A percentile compares a stretch with the other conserved stretches of the same genome.
Evolutionary conservation across 1,284 basidiomycete genomes (phyloP).

Genomic region (Rhodotorula sp.): DNA sequence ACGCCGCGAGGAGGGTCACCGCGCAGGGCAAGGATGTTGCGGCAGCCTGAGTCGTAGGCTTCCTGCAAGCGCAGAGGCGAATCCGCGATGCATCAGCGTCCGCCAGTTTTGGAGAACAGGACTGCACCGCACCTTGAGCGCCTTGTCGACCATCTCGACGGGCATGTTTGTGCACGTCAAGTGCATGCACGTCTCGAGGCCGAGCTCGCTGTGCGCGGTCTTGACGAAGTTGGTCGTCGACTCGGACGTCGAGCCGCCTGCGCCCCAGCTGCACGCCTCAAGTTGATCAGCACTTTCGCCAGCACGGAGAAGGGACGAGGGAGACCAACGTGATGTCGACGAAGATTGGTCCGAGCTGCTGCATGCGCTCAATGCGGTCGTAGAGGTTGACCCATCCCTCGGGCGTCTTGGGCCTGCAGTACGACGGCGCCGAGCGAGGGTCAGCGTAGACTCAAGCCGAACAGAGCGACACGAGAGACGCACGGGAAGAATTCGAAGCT

Average conservation of each 20-base stretch:
- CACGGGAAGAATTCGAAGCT: constrained; percentile 41
- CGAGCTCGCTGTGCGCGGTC: constrained; percentile 80
- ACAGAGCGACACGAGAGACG: not conserved
- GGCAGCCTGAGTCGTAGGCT: constrained; percentile 78
- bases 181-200: constrained; percentile 86
- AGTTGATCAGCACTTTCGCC: not conserved
- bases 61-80: constrained; percentile 55
- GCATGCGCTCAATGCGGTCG: constrained; percentile 98
- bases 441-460: not conserved
- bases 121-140: constrained; percentile 64
- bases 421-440: not conserved
- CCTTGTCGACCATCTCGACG: constrained; percentile 79
- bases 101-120: no score
- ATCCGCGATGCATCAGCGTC: not conserved
- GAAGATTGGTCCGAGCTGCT: constrained; percentile 91
- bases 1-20: constrained; percentile 92
- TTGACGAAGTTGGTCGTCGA: constrained; percentile 75
- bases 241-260: constrained; percentile 54
- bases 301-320: not conserved
- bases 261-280: constrained; percentile 51
- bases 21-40: constrained; percentile 87
- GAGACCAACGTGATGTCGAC: constrained; percentile 86
- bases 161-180: constrained; percentile 98
- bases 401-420: constrained; percentile 31
- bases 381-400: constrained; percentile 91